Conservation (phyloP, 2,329 filamentous ascomycete genomes). For the Fusarium domesticum region DNA sequence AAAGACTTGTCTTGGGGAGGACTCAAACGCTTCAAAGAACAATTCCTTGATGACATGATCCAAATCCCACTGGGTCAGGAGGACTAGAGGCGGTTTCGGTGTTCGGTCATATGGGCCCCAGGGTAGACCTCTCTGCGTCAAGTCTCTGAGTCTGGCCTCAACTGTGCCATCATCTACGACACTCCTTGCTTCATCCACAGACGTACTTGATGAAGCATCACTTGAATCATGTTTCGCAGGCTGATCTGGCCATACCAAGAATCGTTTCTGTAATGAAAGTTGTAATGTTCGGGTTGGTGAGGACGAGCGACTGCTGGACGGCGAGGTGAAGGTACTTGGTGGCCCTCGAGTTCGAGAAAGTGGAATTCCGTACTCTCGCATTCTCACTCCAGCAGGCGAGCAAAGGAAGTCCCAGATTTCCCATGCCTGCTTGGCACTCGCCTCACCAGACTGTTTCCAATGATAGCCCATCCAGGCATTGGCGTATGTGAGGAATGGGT, state of each 20-base stretch:
- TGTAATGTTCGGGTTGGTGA: background rate
- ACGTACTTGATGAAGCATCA: background rate
- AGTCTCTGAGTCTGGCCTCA: background rate
- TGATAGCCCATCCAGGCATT: slow-evolving; percentile 13
- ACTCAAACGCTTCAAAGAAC: slow-evolving; percentile 7
- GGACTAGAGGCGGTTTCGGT: slow-evolving; percentile 14
- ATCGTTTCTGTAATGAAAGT: background rate
- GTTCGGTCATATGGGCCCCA: background rate
- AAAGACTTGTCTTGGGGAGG: slow-evolving; percentile 1
- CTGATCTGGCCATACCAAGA: background rate
- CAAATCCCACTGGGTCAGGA: slow-evolving; percentile 19
- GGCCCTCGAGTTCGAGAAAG: background rate
- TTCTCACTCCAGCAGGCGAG: slow-evolving; percentile 14
- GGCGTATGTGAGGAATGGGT: slow-evolving; percentile 13
- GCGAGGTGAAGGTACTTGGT: background rate
- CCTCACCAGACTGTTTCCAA: slow-evolving; percentile 9
- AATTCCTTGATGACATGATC: slow-evolving; percentile 12
- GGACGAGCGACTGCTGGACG: background rate
- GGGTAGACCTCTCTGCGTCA: background rate
- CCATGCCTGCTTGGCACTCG: slow-evolving; percentile 4
- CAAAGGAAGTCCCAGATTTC: slow-evolving; percentile 19
- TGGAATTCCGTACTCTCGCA: slow-evolving; percentile 5
- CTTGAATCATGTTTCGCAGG: background rate
- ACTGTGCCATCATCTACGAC: background rate
- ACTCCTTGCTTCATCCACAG: background rate